Percentiles rank a stretch among this genome's conserved stretches.
Evolutionary conservation across 352 stramenopile genomes (phyloP).

Genomic region (Globisporangium parvum): DNA sequence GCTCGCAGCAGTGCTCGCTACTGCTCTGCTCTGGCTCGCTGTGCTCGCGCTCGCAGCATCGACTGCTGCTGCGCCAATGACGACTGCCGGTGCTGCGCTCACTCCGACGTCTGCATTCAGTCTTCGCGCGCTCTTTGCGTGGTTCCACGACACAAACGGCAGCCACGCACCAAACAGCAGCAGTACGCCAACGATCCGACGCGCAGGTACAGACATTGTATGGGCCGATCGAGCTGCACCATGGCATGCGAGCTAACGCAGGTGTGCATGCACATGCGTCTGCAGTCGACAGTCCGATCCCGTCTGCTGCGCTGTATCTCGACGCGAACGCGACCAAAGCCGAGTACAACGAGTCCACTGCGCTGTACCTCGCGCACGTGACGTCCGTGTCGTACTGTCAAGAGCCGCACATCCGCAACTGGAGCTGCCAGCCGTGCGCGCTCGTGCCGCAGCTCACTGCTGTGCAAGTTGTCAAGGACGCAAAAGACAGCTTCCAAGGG

Average conservation of each 20-base stretch:
- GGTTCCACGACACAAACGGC: background rate
- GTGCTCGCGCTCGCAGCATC: background rate
- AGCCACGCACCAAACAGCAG: background rate
- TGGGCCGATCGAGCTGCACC: too few relatives aligned
- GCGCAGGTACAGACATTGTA: background rate
- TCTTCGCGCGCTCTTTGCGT: background rate
- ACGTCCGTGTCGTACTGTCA: conserved; percentile 78
- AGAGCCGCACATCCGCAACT: conserved; percentile 53
- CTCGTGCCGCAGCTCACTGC: conserved; percentile 44
- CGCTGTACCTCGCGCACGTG: conserved; percentile 68
- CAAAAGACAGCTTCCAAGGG: conserved; percentile 71
- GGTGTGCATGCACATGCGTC: too few relatives aligned
- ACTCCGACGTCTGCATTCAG: background rate
- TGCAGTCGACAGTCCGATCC: too few relatives aligned
- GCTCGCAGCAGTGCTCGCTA: background rate
- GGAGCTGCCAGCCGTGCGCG: conserved; percentile 65
- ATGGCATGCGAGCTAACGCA: too few relatives aligned
- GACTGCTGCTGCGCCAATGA: background rate
- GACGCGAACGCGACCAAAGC: background rate
- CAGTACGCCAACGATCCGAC: background rate
- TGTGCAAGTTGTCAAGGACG: conserved; percentile 58
- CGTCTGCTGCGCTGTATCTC: background rate
- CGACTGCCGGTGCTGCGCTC: background rate
- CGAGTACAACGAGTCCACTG: conserved; percentile 60
- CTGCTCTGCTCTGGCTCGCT: background rate